Evolutionary conservation across 1,284 basidiomycete species (phyloP).

Genomic region (Cryptococcus sp.): DNA sequence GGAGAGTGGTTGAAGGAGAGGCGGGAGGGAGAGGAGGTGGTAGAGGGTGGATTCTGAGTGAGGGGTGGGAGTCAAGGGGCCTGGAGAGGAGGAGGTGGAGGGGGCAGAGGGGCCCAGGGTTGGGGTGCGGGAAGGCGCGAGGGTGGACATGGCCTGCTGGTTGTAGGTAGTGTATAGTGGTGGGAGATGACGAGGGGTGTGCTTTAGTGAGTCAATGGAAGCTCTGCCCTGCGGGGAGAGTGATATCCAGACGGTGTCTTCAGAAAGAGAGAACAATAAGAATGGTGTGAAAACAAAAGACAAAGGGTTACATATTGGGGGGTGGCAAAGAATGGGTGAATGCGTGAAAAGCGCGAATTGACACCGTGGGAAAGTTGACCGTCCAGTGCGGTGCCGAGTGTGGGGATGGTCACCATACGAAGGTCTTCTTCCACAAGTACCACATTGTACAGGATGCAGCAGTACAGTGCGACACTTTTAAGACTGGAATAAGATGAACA

Average conservation of each 20-base stretch:
- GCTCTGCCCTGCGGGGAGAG: too few species aligned
- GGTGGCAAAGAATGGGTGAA: conserved; percentile 7
- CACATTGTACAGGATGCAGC: too few species aligned
- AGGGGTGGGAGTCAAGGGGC: neutral
- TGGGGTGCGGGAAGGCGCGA: neutral
- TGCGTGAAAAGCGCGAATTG: neutral
- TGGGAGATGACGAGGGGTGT: too few species aligned
- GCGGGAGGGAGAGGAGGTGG: conserved; percentile 27
- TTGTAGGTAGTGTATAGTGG: too few species aligned
- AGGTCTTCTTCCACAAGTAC: too few species aligned
- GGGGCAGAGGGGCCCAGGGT: conserved; percentile 6
- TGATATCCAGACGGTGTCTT: too few species aligned
- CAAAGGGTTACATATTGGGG: neutral
- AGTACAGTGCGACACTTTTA: too few species aligned
- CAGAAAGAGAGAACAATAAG: neutral
- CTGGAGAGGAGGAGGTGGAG: conserved; percentile 7
- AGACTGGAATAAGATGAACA: too few species aligned
- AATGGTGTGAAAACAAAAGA: neutral
- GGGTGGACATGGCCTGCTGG: conserved; percentile 1
- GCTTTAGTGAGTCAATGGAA: too few species aligned
- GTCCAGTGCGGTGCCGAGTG: too few species aligned
- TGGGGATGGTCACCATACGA: too few species aligned
- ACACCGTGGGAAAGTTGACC: neutral
- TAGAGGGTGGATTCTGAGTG: conserved; percentile 6
- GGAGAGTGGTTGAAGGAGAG: conserved; percentile 28